Conservation (phyloP, 1,284 basidiomycete species). For the Pholiota adiposa region DNA sequence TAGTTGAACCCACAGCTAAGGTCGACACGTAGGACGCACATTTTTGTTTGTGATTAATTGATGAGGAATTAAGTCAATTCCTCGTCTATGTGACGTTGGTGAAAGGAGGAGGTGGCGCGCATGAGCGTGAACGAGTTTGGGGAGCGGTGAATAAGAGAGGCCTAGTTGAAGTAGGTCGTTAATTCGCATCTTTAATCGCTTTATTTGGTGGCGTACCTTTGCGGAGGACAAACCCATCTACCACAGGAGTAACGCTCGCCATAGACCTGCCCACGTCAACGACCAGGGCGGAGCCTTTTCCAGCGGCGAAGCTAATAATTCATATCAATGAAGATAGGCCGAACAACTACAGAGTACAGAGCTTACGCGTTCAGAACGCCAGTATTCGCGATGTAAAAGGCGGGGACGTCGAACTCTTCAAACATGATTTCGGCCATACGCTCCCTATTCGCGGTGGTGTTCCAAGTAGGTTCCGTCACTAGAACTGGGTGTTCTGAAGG, state of each 20-base stretch:
- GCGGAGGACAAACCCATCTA: slow-evolving; percentile 96
- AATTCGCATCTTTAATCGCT: slow-evolving; percentile 3
- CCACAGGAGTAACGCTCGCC: slow-evolving; percentile 92
- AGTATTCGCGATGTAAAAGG: slow-evolving; percentile 96
- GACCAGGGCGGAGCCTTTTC: slow-evolving; percentile 94
- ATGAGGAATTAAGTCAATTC: slow-evolving; percentile 76
- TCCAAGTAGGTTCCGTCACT: slow-evolving; percentile 97
- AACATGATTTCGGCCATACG: slow-evolving; percentile 96
- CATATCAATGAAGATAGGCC: neutral
- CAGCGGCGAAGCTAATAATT: slow-evolving; percentile 83
- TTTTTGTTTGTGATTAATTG: slow-evolving; percentile 87
- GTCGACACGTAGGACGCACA: slow-evolving; percentile 40
- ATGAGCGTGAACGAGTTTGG: slow-evolving; percentile 76
- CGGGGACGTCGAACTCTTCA: slow-evolving; percentile 93
- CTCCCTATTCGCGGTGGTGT: slow-evolving; percentile 88
- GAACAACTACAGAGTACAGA: neutral
- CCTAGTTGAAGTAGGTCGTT: slow-evolving; percentile 37
- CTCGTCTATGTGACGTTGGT: slow-evolving; percentile 50
- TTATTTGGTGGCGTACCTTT: slow-evolving; percentile 65
- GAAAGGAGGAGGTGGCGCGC: slow-evolving; percentile 65
- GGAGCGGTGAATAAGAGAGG: slow-evolving; percentile 72
- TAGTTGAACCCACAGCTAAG: neutral
- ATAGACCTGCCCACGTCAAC: slow-evolving; percentile 92
- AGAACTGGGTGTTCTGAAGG: slow-evolving; percentile 89
- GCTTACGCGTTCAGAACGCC: slow-evolving; percentile 94